Evolutionary conservation across 768 basidiomycete genomes (phyloP), one percentile per base, ranked within the genome.

Genomic region (Auricularia auricula-judae): DNA sequence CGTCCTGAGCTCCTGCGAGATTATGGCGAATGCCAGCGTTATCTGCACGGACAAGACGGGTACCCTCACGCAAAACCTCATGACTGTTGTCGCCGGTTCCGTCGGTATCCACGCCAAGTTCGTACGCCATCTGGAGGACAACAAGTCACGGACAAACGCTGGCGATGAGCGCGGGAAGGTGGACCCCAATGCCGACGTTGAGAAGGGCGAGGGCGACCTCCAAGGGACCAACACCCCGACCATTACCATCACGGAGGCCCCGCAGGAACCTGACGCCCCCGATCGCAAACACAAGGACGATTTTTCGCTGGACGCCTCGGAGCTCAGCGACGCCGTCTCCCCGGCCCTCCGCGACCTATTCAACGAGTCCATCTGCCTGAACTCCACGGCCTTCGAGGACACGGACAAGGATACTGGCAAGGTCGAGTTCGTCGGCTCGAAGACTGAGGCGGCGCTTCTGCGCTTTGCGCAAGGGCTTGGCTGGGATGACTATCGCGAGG

Each of bases 21-120:
- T 93, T 0, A 98, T 98, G 96, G 96, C 91, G 23, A 98, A 98
- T 70, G 91, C 96, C 3, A 95, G 90, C 23, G 94, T 98, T 65
- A 84, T 98, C 3, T 94, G 93, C 76, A 95, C 93, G 14, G 93
- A 95, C 80, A 95, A 96, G 78, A 96, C 94, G 1, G 96, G 96
- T 43, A 98, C 96, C 8, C 86, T 99, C 29, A 99, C 97, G 0
- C 88, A 92, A 72, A 98, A 98, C 76, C 78, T 78, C 68, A 99
- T 99, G 97, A 86, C 88, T 10, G 91, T 98, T 67, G 97, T 99
- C 62, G 95, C 96, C 23, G 95, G 95, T 44, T 94, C 93, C 11
- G 79, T 98, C 61, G 97, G 97, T 33, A 85, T 98, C 61, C 88
- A 95, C 70, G 92, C 87, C 71, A 98, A 98, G 76, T 98, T 98